A percentile compares a stretch with the other conserved stretches of the same genome.
Evolutionary conservation across 2,329 filamentous ascomycete genomes (phyloP).

Genomic region (Fusarium secorum): DNA sequence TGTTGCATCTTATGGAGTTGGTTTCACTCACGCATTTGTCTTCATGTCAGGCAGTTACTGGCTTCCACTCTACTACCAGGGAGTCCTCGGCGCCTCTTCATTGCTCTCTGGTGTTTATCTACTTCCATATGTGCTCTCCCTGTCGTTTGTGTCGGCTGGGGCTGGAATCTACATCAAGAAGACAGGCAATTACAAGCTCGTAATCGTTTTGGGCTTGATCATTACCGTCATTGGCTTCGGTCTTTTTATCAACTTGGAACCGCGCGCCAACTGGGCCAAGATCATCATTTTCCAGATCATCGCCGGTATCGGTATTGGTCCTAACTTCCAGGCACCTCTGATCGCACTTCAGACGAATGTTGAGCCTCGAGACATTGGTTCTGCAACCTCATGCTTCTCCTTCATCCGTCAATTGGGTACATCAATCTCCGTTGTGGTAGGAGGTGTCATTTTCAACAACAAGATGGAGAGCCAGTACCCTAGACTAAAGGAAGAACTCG

Average conservation of each 20-base stretch:
- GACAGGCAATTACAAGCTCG: constrained; percentile 70
- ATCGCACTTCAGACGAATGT: constrained; percentile 73
- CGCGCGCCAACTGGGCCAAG: constrained; percentile 62
- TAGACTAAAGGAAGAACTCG: constrained; percentile 58
- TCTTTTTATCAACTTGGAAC: constrained; percentile 67
- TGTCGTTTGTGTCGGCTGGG: constrained; percentile 68
- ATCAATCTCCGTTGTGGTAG: constrained; percentile 73
- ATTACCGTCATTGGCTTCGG: constrained; percentile 72
- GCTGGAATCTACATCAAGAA: constrained; percentile 67
- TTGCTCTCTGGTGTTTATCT: constrained; percentile 78
- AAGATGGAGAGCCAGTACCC: constrained; percentile 66
- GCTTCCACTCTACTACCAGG: constrained; percentile 85
- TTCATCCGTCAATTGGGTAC: constrained; percentile 75
- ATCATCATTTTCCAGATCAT: constrained; percentile 69
- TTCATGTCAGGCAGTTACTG: constrained; percentile 84
- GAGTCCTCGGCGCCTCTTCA: constrained; percentile 72
- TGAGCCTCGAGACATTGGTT: constrained; percentile 69
- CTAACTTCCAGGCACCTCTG: constrained; percentile 73
- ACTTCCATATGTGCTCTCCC: constrained; percentile 72
- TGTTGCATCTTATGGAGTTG: constrained; percentile 68
- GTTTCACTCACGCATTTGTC: constrained; percentile 77
- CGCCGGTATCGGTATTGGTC: constrained; percentile 69
- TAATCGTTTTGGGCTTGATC: constrained; percentile 66
- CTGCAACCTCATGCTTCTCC: constrained; percentile 71
- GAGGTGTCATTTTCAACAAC: constrained; percentile 83